Percentiles rank a stretch among this genome's conserved stretches.
Conservation (phyloP, 768 basidiomycete species). For the Terana coerulea region DNA sequence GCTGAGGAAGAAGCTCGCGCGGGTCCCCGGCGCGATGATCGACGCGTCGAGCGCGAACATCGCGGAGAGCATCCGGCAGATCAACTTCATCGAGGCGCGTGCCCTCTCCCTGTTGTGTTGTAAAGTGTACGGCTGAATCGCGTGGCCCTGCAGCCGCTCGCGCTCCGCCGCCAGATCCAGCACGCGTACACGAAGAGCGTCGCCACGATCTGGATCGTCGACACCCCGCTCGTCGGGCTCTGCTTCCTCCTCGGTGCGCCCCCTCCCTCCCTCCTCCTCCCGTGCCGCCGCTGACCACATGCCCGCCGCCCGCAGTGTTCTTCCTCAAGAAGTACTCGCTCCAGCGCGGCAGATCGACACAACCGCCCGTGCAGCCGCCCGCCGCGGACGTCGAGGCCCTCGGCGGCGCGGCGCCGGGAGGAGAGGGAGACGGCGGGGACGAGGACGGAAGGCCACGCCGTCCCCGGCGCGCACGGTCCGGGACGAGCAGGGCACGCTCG, state of each 20-base stretch:
- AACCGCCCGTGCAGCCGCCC: background rate
- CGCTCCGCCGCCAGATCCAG: constrained; percentile 28
- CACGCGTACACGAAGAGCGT: constrained; percentile 36
- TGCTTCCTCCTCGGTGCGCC: constrained; percentile 28
- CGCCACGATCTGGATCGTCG: constrained; percentile 38
- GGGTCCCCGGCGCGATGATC: constrained; percentile 5
- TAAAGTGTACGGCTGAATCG: constrained; percentile 9
- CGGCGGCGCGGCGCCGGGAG: too few species aligned
- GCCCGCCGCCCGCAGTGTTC: constrained; percentile 17
- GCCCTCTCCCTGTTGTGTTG: background rate
- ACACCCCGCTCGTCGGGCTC: constrained; percentile 27
- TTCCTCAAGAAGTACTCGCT: constrained; percentile 35
- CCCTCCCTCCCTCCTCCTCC: background rate
- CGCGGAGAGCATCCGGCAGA: constrained; percentile 23
- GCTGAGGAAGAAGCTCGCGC: constrained; percentile 11
- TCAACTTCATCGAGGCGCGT: constrained; percentile 22
- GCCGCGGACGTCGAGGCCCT: background rate
- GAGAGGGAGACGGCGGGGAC: too few species aligned
- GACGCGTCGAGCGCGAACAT: constrained; percentile 21
- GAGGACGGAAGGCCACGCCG: too few species aligned
- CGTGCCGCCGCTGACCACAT: background rate
- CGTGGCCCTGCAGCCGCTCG: constrained; percentile 22
- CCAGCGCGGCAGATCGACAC: constrained; percentile 25
- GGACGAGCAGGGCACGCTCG: too few species aligned
- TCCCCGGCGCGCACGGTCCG: too few species aligned